Evolutionary conservation across 352 stramenopile species (phyloP), one percentile per base, ranked within the genome.

Genomic region (Phytopythium kandeliae): DNA sequence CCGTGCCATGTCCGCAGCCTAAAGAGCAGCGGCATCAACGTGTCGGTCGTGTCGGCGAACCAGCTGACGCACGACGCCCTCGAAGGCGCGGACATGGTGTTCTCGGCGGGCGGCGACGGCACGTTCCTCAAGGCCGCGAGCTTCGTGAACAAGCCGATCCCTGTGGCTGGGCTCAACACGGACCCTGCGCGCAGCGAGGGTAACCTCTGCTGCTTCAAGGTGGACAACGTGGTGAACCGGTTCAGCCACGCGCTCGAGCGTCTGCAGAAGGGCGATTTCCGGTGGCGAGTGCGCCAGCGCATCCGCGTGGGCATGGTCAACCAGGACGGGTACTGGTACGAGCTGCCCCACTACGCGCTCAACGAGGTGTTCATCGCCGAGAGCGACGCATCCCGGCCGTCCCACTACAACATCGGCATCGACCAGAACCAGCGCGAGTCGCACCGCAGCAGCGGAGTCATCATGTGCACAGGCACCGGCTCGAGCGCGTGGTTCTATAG

Each of bases 331-430:
- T 92, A 82, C 59, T 92, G 85, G 78, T 89, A 92, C 37, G 82
- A 95, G 38, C 57, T 95, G 17, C 82, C 83, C 35, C 83, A 79
- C 13, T 95, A 87, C 48, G 85, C 85, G 28, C 64, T 95, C 26
- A 95, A 95, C 54, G 85, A 95, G 72, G 83, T 95, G 37, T 95
- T 95, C 53, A 93, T 95, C 54, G 85, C 85, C 10, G 85, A 95
- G 62, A 84, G 77, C 22, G 85, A 95, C 31, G 78, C 85, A 31
- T 92, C 82, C 25, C 82, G 83, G 1, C 85, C 85, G 34, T 92
- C 82, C 38, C 78, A 90, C 57, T 92, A 95, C 72, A 90, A 93
- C 48, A 92, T 95, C 43, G 85, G 85, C 42, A 82, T 93, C 19
- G 85, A 95, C 54, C 82, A 95, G 57, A 76, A 93, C 52, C 83